Evolutionary conservation across 768 basidiomycete genomes (phyloP).

Genomic region (Lactarius quietus): DNA sequence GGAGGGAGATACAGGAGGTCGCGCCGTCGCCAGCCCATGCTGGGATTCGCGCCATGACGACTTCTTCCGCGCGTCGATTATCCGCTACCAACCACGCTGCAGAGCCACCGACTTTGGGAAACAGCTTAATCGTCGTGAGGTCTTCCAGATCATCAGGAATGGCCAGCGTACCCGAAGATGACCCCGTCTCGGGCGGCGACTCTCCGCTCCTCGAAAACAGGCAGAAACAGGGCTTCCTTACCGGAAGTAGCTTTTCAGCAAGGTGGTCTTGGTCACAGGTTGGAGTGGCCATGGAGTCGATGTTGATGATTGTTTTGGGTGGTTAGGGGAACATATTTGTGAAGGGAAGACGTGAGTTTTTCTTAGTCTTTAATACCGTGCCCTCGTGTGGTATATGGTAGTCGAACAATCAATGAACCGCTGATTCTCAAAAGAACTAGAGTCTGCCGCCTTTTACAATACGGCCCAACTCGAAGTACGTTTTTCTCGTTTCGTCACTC

Average conservation of each 20-base stretch:
- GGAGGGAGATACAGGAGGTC: conserved; percentile 7
- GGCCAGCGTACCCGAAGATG: not conserved
- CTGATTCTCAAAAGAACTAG: too few species aligned
- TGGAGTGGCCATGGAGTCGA: too few species aligned
- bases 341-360: too few species aligned
- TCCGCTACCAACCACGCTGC: not conserved
- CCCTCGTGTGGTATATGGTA: too few species aligned
- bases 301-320: too few species aligned
- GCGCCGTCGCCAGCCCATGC: not conserved
- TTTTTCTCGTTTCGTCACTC: too few species aligned
- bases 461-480: too few species aligned
- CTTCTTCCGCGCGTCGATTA: not conserved
- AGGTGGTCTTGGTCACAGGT: not conserved
- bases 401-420: too few species aligned
- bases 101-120: not conserved
- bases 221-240: not conserved
- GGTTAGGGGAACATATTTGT: too few species aligned
- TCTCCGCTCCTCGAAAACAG: conserved; percentile 1
- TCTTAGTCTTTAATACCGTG: too few species aligned
- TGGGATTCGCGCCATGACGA: conserved; percentile 3
- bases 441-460: too few species aligned
- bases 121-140: not conserved
- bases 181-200: not conserved
- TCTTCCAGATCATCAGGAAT: not conserved
- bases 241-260: not conserved